Evolutionary conservation across 2,329 filamentous ascomycete genomes (phyloP), one percentile per base, ranked within the genome.

Genomic region (Stromatinia cepivora): DNA sequence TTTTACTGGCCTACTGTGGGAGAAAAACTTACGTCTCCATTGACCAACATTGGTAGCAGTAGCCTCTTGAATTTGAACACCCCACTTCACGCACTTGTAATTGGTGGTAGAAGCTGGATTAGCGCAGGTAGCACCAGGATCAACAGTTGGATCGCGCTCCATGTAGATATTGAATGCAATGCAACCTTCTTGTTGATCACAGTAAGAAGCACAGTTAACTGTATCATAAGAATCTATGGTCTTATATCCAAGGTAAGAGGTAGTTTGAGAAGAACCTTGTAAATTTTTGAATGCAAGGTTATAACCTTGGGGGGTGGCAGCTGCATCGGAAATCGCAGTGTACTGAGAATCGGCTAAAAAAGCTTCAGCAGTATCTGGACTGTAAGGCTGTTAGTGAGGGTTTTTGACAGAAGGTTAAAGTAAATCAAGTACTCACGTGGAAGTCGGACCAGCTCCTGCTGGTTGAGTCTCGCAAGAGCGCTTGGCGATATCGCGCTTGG

Each of bases 61-160:
- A 2, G 65, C 72, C 10, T 72, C 69, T n/a, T 69, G 69, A 59
- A 80, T 70, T 4, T 72, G 71, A 6, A 75, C 74, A 20, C 79
- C 79, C 75, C 78, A 81, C 34, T 78, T 72, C 3, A 77, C 75
- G 71, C 80, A 81, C 70, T 80, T 79, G 72, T 75, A 77, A 48
- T 76, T 77, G n/a, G 77, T 78, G 22, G 76, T 72, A 28, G 76
- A 77, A 2, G 76, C 25, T 22, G 80, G 80, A 54, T 81, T 76
- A 13, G 73, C 66, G 72, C 80, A 81, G 25, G 34, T 65, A 20
- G 64, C 69, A 45, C 69, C 75, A 7, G 80, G 78, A 48, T 76
- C 72, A 22, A 79, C 31, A 8, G 71, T 73, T 11, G 80, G 79
- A 63, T 80, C 78, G 54, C 80, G 76, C 70, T 80, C 78, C 59